Percentiles rank a stretch among this genome's conserved stretches.
Conservation (phyloP, 345 rosid species). For the Aquilaria yunnanensis region DNA sequence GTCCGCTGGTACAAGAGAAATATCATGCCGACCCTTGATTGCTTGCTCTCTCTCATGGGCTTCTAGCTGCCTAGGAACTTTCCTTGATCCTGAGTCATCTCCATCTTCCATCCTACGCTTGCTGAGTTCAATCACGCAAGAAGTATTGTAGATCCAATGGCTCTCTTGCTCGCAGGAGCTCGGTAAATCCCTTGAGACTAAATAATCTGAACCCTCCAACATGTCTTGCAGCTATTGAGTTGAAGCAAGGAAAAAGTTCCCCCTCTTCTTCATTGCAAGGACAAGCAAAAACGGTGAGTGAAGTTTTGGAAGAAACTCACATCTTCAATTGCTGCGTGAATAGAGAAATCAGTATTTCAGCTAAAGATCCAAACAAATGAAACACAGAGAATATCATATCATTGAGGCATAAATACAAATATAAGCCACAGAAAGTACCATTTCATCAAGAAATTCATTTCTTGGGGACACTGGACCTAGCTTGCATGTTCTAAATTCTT, state of each 20-base stretch:
- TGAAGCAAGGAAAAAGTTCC: neutral
- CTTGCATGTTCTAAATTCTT: no score
- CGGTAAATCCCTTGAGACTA: conserved; percentile 38
- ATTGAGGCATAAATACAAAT: neutral
- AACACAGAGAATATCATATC: no score
- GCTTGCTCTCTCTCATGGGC: conserved; percentile 3
- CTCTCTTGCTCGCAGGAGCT: conserved; percentile 39
- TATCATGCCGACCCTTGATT: conserved; percentile 5
- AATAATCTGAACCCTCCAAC: conserved; percentile 50
- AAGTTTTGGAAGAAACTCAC: neutral
- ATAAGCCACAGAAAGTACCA: neutral
- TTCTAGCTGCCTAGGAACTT: conserved; percentile 20
- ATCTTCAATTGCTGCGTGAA: conserved; percentile 4
- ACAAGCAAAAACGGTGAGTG: conserved; percentile 5
- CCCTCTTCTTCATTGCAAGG: conserved; percentile 9
- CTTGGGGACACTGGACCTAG: no score
- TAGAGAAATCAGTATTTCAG: neutral
- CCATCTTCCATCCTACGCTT: conserved; percentile 30
- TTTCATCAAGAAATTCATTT: neutral
- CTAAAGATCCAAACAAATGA: neutral
- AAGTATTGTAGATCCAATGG: conserved; percentile 37
- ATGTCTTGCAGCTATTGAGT: conserved; percentile 18
- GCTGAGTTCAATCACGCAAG: conserved; percentile 25
- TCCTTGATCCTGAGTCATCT: conserved; percentile 18
- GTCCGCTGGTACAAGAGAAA: conserved; percentile 8